Evolutionary conservation across 2,329 filamentous ascomycete species (phyloP), one percentile per base, ranked within the genome.

Genomic region (Fusarium subglutinans): DNA sequence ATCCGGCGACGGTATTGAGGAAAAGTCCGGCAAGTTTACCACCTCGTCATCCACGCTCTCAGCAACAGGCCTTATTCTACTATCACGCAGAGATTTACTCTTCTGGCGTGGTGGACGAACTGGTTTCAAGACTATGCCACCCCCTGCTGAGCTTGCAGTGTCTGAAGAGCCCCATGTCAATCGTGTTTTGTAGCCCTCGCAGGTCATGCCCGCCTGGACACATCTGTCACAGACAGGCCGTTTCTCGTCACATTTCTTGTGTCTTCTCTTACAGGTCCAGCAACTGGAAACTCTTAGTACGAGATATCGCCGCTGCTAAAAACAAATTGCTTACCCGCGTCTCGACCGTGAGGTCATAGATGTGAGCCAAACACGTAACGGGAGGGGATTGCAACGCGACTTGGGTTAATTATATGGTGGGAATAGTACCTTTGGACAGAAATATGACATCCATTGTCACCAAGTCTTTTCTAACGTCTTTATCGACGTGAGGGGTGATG

Each of bases 181-280:
- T 11, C 69, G 50, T 10, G 69, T 72, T 35, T 63, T 53, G 54
- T 72, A 72, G 7, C 69, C 69, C 55, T 72, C 69, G 11, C 69
- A 72, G 14, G 38, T 14, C 24, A 70, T 70, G 8, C 58, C 63
- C 5, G 67, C 69, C 24, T 72, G 58, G 20, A 40, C 40, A n/a
- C 69, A 72, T 56, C 63, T 57, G 24, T 63, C 41, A 48, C 69
- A 72, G 17, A 66, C 48, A 2, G 67, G 69, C 3, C 54, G 47
- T 17, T 33, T 64, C 43, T 72, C 69, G 24, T 72, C 69, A 54
- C 63, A 72, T 67, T 72, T 72, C 18, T 72, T 72, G 14, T 72
- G 66, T 15, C 69, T 43, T 30, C 53, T 60, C 28, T 72, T 72
- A 30, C 67, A 72, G 18, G 69, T 72, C 69, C 67, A 72, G n/a